Conservation (phyloP, 2,329 filamentous ascomycete genomes). For the Capronia epimyces region DNA sequence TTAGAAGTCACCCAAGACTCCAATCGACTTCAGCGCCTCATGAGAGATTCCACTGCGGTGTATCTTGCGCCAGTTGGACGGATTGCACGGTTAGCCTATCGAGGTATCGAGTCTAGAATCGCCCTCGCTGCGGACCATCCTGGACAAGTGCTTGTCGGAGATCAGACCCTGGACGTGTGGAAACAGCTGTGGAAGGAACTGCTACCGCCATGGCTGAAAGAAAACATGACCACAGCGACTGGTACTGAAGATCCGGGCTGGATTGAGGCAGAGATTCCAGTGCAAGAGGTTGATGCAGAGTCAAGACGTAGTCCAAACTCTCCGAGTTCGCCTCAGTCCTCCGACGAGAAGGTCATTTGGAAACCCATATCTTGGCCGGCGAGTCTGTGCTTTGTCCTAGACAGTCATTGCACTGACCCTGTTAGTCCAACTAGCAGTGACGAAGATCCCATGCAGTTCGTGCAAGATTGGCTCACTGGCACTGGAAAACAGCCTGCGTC, state of each 20-base stretch:
- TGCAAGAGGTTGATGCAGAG: constrained; percentile 11
- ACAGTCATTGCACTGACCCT: constrained; percentile 22
- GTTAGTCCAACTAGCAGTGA: constrained; percentile 6
- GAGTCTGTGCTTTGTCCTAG: constrained; percentile 39
- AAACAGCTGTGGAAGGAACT: constrained; percentile 16
- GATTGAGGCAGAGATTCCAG: constrained; percentile 22
- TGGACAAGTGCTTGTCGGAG: neutral
- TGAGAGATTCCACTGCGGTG: neutral
- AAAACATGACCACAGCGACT: constrained; percentile 6
- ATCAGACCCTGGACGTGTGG: neutral
- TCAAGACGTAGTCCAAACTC: neutral
- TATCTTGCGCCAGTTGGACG: constrained; percentile 20
- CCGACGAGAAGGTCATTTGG: constrained; percentile 33
- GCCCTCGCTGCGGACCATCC: neutral
- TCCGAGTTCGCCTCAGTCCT: constrained; percentile 24
- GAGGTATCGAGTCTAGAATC: neutral
- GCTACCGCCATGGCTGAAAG: constrained; percentile 20
- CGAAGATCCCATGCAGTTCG: constrained; percentile 41
- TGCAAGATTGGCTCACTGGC: constrained; percentile 38
- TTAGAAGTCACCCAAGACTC: neutral
- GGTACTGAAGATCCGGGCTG: constrained; percentile 9
- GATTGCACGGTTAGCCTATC: constrained; percentile 7
- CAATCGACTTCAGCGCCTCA: neutral
- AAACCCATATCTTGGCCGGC: constrained; percentile 44
- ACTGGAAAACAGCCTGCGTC: constrained; percentile 9